These are phyloP conservation scores for Neoarthrinium moseri DNA, from an alignment of 2,329 filamentous ascomycete species.

Conservation along the genomic window DNA sequence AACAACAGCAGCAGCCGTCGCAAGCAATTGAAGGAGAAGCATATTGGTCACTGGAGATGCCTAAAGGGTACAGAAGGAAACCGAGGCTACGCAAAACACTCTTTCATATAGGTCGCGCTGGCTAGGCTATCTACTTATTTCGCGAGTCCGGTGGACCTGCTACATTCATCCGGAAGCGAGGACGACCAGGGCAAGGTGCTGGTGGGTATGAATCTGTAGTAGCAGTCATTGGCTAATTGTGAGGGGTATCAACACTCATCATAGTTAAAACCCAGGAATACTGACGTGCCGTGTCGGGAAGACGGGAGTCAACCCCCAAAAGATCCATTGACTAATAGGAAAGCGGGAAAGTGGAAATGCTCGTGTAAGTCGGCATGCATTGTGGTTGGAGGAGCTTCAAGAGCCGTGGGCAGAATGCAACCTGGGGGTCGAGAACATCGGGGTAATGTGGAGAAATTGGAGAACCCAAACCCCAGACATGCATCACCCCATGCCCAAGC, in stretches of 20 bases:
- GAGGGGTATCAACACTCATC: slow-evolving; percentile 4
- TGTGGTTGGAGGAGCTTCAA: slow-evolving; percentile 8
- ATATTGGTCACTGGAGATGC: background rate
- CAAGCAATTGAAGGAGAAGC: background rate
- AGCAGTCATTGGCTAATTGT: background rate
- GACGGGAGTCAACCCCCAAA: background rate
- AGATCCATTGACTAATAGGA: background rate
- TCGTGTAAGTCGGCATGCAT: background rate
- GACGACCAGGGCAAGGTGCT: too few relatives aligned
- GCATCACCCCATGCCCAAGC: too few relatives aligned
- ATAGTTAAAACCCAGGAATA: background rate
- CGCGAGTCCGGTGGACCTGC: too few relatives aligned
- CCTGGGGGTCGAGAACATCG: background rate
- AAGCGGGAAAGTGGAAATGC: background rate
- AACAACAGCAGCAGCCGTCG: slow-evolving; percentile 11
- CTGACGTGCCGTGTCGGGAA: too few relatives aligned
- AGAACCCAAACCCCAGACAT: too few relatives aligned
- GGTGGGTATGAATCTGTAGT: too few relatives aligned
- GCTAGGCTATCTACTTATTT: too few relatives aligned
- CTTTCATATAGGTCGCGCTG: too few relatives aligned
- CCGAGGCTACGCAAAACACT: too few relatives aligned
- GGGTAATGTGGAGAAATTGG: slow-evolving; percentile 7
- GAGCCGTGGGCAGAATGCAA: slow-evolving; percentile 2
- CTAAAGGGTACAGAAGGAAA: background rate
- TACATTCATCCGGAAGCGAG: background rate